Conservation (phyloP, 129 eudicot genomes). For the Apium graveolens region DNA sequence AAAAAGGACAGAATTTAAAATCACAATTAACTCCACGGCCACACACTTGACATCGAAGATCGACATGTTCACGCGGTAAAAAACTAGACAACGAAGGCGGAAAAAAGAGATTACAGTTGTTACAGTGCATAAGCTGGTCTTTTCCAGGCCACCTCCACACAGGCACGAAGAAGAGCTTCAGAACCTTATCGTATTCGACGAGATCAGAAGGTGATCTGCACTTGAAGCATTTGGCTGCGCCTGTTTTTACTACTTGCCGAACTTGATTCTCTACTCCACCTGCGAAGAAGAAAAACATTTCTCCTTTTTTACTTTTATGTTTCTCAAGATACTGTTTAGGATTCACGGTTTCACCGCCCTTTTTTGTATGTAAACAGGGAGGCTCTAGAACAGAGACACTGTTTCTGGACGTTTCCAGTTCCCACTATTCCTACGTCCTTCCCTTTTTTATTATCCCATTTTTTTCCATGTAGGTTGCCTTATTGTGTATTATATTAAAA, state of each 20-base stretch:
- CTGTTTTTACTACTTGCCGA: conserved; percentile 55
- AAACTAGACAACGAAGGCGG: conserved; percentile 47
- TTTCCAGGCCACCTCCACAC: conserved; percentile 76
- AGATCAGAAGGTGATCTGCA: conserved; percentile 73
- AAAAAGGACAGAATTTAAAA: conserved; percentile 72
- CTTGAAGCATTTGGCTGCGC: conserved; percentile 51
- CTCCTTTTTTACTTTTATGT: background rate
- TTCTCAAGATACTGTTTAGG: too few relatives aligned
- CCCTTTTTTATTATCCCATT: too few relatives aligned
- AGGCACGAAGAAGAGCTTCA: conserved; percentile 44
- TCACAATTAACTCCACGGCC: conserved; percentile 34
- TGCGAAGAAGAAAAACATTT: conserved; percentile 81
- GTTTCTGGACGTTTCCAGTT: background rate
- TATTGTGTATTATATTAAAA: too few relatives aligned
- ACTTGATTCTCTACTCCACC: conserved; percentile 75
- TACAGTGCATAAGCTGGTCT: conserved; percentile 54
- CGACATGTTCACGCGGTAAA: conserved; percentile 19
- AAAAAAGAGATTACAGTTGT: conserved; percentile 55
- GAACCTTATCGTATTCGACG: conserved; percentile 44
- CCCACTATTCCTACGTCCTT: too few relatives aligned
- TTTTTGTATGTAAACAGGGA: too few relatives aligned
- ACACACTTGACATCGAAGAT: conserved; percentile 43
- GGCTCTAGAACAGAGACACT: background rate
- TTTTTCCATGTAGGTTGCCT: too few relatives aligned
- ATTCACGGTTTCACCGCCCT: background rate